Evolutionary conservation across 1,139 yeast species (phyloP), one percentile per base, ranked within the genome.

Genomic region (Saccharomyces hybrid): DNA sequence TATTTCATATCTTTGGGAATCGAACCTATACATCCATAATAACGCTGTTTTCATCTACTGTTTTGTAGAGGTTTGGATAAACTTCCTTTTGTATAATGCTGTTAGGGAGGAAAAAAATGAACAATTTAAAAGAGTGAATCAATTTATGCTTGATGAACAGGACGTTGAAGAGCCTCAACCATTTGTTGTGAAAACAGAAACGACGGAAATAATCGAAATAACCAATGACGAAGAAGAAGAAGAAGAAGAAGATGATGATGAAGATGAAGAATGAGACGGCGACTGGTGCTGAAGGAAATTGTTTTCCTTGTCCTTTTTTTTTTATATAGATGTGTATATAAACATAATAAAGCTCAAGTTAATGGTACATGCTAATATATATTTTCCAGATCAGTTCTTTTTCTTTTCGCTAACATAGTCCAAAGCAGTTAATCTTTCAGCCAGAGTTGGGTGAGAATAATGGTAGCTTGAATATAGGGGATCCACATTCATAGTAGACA

Each of bases 391-490:
- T 54, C 49, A 63, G 29, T 61, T 58, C 54, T 68, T 70, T 61
- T 73, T 75, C 64, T 78, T 72, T 65, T 77, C 80, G 62, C 63
- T 64, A 69, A 78, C 64, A 70, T 77, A 56, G 74, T 81, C 83
- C 57, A 93, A 76, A 8, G 96, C 96, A 48, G 74, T 70, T 63
- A 93, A 78, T 75, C 99, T 84, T 74, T 93, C 98, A 16, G 93
- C 82, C 61, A 91, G 75, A 55, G 89, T 85, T 51, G 99, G 99
- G 67, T 93, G 99, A 51, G 93, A 85, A 70, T 87, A 84, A 69
- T 86, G 90, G 73, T 88, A 93, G 47, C 95, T 85, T 31, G 96
- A 86, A 72, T 84, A 93, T 62, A 90, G 78, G 80, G 91, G 82
- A 69, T 93, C 98, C 42, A 95, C 95, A 66, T 86, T 89, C 76